Percentiles rank a stretch among this genome's conserved stretches.
phyloP scores from a whole-genome alignment of 345 rosid species.

The Tarenaya hassleriana region DNA sequence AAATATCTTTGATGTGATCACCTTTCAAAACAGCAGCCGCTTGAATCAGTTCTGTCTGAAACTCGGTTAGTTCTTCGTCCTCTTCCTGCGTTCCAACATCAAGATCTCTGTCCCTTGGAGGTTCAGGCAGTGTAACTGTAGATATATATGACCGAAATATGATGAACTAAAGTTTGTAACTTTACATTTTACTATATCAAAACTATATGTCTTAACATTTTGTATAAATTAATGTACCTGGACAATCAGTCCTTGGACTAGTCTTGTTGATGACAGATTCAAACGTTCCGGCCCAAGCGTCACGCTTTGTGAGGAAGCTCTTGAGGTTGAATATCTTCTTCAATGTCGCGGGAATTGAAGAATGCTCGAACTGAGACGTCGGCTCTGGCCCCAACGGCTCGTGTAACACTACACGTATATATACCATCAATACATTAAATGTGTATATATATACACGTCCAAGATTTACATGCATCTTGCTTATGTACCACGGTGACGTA shows the following conservation, averaged over 20 bases:
- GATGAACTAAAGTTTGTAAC: too few species aligned
- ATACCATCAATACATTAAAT: background rate
- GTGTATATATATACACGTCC: too few species aligned
- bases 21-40: slow-evolving; percentile 60
- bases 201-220: too few species aligned
- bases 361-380: slow-evolving; percentile 80
- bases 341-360: slow-evolving; percentile 74
- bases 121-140: slow-evolving; percentile 48
- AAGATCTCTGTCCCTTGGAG: slow-evolving; percentile 33
- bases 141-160: too few species aligned
- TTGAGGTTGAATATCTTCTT: slow-evolving; percentile 73
- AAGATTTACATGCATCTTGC: background rate
- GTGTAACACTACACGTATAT: slow-evolving; percentile 54
- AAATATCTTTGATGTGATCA: slow-evolving; percentile 36
- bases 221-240: slow-evolving; percentile 38
- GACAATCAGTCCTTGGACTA: slow-evolving; percentile 64
- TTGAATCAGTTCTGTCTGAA: slow-evolving; percentile 51
- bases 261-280: slow-evolving; percentile 50
- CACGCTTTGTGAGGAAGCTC: slow-evolving; percentile 72
- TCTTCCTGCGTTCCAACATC: slow-evolving; percentile 29
- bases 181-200: too few species aligned
- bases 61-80: slow-evolving; percentile 46
- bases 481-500: slow-evolving; percentile 14
- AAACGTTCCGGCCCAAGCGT: slow-evolving; percentile 86
- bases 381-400: slow-evolving; percentile 65